Conservation (phyloP, 1,284 basidiomycete genomes). For the Pseudozyma tsukubaensis region DNA sequence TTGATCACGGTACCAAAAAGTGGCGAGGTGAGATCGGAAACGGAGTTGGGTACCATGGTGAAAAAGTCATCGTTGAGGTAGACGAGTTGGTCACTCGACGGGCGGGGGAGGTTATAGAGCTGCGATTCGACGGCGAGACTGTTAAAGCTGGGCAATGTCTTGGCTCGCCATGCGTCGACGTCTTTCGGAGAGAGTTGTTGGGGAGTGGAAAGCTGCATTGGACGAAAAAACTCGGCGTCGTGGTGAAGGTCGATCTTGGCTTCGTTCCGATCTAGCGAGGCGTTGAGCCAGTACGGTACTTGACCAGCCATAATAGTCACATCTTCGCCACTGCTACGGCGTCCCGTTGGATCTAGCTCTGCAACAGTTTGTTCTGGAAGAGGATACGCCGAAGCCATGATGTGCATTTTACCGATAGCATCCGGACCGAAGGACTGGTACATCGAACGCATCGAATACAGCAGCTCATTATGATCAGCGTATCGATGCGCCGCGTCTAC, state of each 20-base stretch:
- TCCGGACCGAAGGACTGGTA: conserved; percentile 17
- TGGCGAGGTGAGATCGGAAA: conserved; percentile 44
- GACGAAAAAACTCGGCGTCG: conserved; percentile 35
- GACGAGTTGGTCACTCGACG: conserved; percentile 39
- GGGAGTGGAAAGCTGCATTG: conserved; percentile 17
- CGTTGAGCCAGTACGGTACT: conserved; percentile 28
- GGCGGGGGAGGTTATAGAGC: conserved; percentile 31
- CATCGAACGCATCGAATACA: conserved; percentile 43
- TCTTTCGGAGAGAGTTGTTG: conserved; percentile 3
- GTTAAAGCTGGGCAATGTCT: conserved; percentile 55
- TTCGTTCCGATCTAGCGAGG: neutral
- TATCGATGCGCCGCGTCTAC: conserved; percentile 40
- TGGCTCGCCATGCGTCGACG: conserved; percentile 29
- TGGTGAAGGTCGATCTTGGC: conserved; percentile 28
- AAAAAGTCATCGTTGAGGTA: conserved; percentile 60
- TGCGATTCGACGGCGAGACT: conserved; percentile 53
- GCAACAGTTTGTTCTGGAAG: conserved; percentile 10
- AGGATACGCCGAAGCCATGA: conserved; percentile 48
- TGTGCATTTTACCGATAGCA: conserved; percentile 39
- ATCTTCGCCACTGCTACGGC: neutral
- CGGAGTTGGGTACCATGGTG: conserved; percentile 22
- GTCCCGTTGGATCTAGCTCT: neutral
- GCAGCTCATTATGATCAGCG: conserved; percentile 50
- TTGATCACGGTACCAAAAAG: conserved; percentile 53
- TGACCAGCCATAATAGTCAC: conserved; percentile 14